These are phyloP conservation scores for Rhododendron griersonianum DNA, from an alignment of 148 eudicot species.

Conservation along the genomic window DNA sequence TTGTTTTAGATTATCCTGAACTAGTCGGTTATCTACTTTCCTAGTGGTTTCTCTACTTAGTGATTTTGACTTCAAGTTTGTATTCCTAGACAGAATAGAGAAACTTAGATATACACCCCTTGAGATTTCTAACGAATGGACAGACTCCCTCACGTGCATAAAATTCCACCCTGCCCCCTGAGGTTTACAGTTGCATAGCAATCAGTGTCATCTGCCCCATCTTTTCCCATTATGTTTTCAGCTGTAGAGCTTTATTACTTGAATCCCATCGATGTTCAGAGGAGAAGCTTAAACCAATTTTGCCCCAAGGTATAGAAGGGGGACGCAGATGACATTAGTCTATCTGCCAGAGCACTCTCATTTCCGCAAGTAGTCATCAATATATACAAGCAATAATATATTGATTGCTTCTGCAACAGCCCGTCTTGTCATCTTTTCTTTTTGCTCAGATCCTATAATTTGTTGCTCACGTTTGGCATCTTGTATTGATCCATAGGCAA, in stretches of 20 bases:
- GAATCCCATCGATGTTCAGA: not conserved
- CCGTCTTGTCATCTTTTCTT: not conserved
- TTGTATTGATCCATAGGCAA: slow-evolving; percentile 40
- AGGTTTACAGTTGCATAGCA: not conserved
- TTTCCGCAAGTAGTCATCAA: not conserved
- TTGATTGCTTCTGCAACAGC: not conserved
- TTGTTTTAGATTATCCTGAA: not conserved
- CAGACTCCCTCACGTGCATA: not conserved
- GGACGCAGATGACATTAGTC: not conserved
- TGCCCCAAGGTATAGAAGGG: not conserved
- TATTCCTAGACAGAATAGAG: not conserved
- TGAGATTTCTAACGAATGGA: not conserved
- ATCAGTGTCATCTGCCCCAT: not conserved
- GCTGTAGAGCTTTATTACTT: not conserved
- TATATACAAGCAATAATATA: not conserved
- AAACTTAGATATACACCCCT: not conserved
- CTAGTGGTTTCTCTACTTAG: not conserved
- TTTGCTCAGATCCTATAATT: not conserved
- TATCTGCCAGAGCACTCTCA: not conserved
- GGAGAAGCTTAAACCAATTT: not conserved
- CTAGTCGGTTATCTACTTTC: not conserved
- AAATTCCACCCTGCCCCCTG: not conserved
- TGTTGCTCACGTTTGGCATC: not conserved
- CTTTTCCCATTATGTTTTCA: not conserved
- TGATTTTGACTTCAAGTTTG: not conserved